Conservation (phyloP, 805 yeast genomes). For the Starmera pachycereana region DNA sequence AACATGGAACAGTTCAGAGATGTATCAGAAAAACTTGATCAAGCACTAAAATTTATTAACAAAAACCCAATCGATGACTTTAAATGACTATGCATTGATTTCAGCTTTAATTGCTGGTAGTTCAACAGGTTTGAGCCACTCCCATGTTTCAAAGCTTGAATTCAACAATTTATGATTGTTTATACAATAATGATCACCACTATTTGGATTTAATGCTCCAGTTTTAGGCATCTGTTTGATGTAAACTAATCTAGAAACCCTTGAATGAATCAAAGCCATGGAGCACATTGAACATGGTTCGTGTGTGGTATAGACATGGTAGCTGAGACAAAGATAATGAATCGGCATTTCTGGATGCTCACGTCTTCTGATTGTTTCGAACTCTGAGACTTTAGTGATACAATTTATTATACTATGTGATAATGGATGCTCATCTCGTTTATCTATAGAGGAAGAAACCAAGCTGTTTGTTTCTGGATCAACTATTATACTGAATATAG, state of each 20-base stretch:
- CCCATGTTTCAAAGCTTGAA: constrained; percentile 82
- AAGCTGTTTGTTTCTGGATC: constrained; percentile 38
- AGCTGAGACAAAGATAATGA: constrained; percentile 62
- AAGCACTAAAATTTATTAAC: constrained; percentile 9
- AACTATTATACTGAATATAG: constrained; percentile 54
- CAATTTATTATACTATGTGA: constrained; percentile 72
- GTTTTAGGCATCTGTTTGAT: constrained; percentile 35
- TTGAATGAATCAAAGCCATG: constrained; percentile 91
- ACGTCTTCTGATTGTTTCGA: constrained; percentile 34
- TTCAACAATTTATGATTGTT: constrained; percentile 71
- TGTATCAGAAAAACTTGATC: constrained; percentile 8
- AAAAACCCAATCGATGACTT: constrained; percentile 1
- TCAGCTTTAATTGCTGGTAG: constrained; percentile 15
- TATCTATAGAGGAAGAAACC: constrained; percentile 29
- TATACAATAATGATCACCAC: constrained; percentile 63
- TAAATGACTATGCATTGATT: constrained; percentile 16
- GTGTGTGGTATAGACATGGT: constrained; percentile 79
- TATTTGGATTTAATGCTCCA: constrained; percentile 42
- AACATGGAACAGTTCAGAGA: constrained; percentile 4
- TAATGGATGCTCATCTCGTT: constrained; percentile 39
- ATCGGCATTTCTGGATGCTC: constrained; percentile 3
- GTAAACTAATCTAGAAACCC: constrained; percentile 63
- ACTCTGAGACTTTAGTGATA: constrained; percentile 50
- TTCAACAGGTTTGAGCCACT: constrained; percentile 36
- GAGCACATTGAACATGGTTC: constrained; percentile 97